Evolutionary conservation across 2,329 filamentous ascomycete genomes (phyloP), one percentile per base, ranked within the genome.

Genomic region (Xylaria sp.): DNA sequence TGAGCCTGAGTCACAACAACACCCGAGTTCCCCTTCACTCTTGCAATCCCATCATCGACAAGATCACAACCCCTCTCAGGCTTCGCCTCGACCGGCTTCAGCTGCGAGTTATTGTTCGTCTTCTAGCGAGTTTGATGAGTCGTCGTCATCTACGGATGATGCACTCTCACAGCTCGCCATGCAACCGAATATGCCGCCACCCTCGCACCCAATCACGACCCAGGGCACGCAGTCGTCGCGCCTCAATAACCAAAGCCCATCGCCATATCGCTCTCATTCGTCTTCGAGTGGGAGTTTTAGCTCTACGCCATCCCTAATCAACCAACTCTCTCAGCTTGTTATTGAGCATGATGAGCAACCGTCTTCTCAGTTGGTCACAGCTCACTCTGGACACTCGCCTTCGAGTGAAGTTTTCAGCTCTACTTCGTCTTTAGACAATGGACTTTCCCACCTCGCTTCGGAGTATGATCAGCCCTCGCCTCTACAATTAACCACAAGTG

Each of bases 131-230:
- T 51, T 67, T 50, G 60, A 54, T 25, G 68, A 62, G 48, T 71
- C 70, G 20, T 69, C 70, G 44, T 63, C 66, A 5, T 65, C 65
- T 57, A n/a, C 63, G 10, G 52, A 59, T 20, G 28, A 62, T 62
- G 63, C 55, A 37, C 39, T 54, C 25, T 57, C 66, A 1, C 66
- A 63, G 56, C 57, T 69, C 48, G 54, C 60, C 54, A 66, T 50
- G 52, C 61, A 60, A 10, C 28, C 62, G 63, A 28, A 65, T 58
- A 46, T 39, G 61, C 64, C 66, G 18, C 60, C 60, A 69, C 64
- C 65, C 34, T 67, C 67, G 58, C 71, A 72, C 56, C 62, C 41
- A 71, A 64, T 70, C 61, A 59, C 70, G 66, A 70, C 66, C 70
- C 66, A 66, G 58, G 50, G 28, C 41, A 63, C 56, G 32, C 68